Percentiles rank a stretch among this genome's conserved stretches.
These are phyloP conservation scores for Chamaecyparis obtusa DNA, from an alignment of 75 land plant species.

Conservation along the genomic window DNA sequence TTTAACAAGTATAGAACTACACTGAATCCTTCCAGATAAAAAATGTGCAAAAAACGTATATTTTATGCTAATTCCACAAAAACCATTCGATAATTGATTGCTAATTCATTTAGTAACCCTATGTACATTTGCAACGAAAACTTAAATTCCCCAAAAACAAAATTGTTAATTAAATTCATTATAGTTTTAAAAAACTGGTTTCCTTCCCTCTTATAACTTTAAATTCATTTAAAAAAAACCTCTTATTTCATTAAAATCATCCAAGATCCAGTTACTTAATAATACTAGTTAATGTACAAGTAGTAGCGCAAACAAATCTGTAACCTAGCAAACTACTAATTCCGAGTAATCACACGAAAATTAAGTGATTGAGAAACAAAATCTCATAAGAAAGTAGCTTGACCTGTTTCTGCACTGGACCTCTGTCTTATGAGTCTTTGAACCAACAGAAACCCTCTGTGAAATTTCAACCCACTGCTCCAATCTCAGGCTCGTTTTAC, in stretches of 20 bases:
- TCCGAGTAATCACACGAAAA: neutral
- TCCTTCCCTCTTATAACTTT: no score
- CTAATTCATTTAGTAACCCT: neutral
- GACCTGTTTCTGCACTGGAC: slow-evolving; percentile 54
- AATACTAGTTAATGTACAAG: neutral
- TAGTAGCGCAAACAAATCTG: neutral
- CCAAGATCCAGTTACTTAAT: no score
- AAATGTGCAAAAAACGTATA: neutral
- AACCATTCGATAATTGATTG: no score
- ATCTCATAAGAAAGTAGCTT: neutral
- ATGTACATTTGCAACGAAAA: neutral
- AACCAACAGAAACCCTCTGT: slow-evolving; percentile 34
- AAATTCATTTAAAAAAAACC: no score
- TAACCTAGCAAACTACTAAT: neutral
- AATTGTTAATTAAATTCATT: neutral
- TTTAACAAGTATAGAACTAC: neutral
- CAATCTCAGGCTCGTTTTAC: slow-evolving; percentile 42
- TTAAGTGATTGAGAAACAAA: neutral
- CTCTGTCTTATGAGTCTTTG: slow-evolving; percentile 34
- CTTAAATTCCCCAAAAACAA: no score
- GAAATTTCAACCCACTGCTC: slow-evolving; percentile 73
- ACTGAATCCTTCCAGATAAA: neutral
- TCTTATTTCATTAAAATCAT: no score
- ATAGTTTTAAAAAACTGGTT: no score
- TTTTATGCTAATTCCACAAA: neutral